Evolutionary conservation across 228 moss, liverwort and hornwort species (phyloP), one percentile per base, ranked within the genome.

Genomic region (Sphagnum magellanicum): DNA sequence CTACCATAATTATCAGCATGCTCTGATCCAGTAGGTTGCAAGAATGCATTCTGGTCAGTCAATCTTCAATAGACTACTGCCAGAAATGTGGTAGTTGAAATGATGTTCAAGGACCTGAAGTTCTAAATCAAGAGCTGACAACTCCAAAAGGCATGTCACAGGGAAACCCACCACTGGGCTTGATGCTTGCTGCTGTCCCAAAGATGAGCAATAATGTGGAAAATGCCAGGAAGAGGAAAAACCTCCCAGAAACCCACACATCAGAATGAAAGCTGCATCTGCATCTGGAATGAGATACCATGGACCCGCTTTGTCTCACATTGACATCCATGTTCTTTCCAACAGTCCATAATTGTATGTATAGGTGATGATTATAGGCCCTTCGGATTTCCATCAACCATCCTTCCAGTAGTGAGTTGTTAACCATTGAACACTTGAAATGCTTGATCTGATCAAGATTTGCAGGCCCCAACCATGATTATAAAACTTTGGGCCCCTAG

Each of bases 141-240:
- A 16, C 52, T 50, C 16, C 5, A 51, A 52, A 15, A 6, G 53
- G 50, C 13, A 66, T 6, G 61, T 14, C 47, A 48, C 50, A 8
- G 48, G 64, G 9, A 5, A 64, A 68, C 73, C 52, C 61, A 72
- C 72, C 81, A 69, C 69, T 78, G 17, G 71, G 59, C 67, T 67
- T 74, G 49, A 60, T 59, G 69, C 48, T 59, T 7, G 60, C 49
- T 50, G 55, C 75, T 63, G 60, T 50, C 16, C 51, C 71, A 67
- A 63, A 75, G 49, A 84, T 49, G 32, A 64, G 69, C 55, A 78
- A 53, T 53, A 76, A 50, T 74, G 65, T 60, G 51, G 78, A 17
- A 64, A 78, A 66, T 49, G 71, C 71, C 73, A 84, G 46, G 16
- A 84, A 71, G 67, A 76, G 71, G 14, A 71, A 11, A 17, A 64